A percentile compares a stretch with the other conserved stretches of the same genome.
These are phyloP conservation scores for Phyllosticta paracitricarpa DNA, from an alignment of 2,329 filamentous ascomycete genomes.

Conservation along the genomic window DNA sequence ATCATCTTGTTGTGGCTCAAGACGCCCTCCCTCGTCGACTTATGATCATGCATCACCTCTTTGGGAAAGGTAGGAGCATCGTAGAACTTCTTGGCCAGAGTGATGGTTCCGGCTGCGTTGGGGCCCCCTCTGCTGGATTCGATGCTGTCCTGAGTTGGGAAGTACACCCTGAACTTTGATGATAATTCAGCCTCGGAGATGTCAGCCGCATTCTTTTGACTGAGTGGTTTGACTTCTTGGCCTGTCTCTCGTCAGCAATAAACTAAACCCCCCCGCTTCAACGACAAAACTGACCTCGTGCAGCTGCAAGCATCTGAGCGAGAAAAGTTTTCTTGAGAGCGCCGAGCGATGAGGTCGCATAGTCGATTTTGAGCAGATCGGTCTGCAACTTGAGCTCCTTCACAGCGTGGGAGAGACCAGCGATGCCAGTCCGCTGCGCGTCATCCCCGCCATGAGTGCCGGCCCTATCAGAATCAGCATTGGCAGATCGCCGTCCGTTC, in stretches of 20 bases:
- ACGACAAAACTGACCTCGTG: slow-evolving; percentile 26
- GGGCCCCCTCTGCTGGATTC: slow-evolving; percentile 14
- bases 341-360: slow-evolving; percentile 73
- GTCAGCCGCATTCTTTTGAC: slow-evolving; percentile 18
- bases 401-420: slow-evolving; percentile 61
- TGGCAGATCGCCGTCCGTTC: background rate
- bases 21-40: slow-evolving; percentile 59
- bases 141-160: slow-evolving; percentile 60
- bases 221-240: background rate
- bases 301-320: slow-evolving; percentile 44
- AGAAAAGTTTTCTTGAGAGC: slow-evolving; percentile 61
- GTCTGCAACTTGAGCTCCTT: slow-evolving; percentile 17
- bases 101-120: slow-evolving; percentile 66
- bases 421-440: slow-evolving; percentile 54
- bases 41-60: slow-evolving; percentile 62
- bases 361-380: slow-evolving; percentile 56
- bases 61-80: slow-evolving; percentile 59
- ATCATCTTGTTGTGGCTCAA: slow-evolving; percentile 75
- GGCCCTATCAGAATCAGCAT: background rate
- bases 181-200: slow-evolving; percentile 21
- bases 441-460: slow-evolving; percentile 24
- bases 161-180: slow-evolving; percentile 63
- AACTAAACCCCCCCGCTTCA: background rate
- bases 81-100: slow-evolving; percentile 65
- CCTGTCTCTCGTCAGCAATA: background rate